Evolutionary conservation across 345 rosid species (phyloP).

Genomic region (Cardiospermum halicacabum): DNA sequence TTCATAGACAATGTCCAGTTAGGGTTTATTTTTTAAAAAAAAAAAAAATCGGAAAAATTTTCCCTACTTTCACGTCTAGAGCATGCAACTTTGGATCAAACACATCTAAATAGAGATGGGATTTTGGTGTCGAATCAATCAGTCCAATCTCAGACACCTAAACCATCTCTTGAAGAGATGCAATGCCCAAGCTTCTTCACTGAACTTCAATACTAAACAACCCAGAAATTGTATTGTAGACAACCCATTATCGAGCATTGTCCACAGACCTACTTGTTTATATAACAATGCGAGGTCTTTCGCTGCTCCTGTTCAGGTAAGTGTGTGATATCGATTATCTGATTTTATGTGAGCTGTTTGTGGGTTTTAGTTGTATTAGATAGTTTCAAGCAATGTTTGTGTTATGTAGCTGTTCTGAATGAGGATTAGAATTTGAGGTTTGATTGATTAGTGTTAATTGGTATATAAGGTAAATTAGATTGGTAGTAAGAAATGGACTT

Average conservation of each 20-base stretch:
- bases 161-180: slow-evolving; percentile 25
- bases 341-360: neutral
- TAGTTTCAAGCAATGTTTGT: neutral
- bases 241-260: slow-evolving; percentile 13
- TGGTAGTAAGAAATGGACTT: neutral
- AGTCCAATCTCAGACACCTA: slow-evolving; percentile 25
- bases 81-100: slow-evolving; percentile 7
- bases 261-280: slow-evolving; percentile 19
- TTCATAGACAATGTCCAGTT: too few relatives aligned
- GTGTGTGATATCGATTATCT: neutral
- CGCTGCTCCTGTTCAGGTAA: slow-evolving; percentile 46
- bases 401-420: neutral
- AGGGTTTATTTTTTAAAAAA: neutral
- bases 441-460: neutral
- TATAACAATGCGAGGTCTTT: slow-evolving; percentile 39
- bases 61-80: neutral
- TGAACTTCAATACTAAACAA: neutral
- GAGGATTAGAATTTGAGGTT: slow-evolving; percentile 3
- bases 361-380: neutral
- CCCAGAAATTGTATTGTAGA: slow-evolving; percentile 9
- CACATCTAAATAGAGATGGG: slow-evolving; percentile 27
- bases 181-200: slow-evolving; percentile 22
- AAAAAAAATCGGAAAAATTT: neutral
- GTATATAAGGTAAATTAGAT: neutral
- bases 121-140: slow-evolving; percentile 35